Base-by-base conservation (phyloP, 176 grass and related monocot species). In the Raddia guianensis region DNA sequence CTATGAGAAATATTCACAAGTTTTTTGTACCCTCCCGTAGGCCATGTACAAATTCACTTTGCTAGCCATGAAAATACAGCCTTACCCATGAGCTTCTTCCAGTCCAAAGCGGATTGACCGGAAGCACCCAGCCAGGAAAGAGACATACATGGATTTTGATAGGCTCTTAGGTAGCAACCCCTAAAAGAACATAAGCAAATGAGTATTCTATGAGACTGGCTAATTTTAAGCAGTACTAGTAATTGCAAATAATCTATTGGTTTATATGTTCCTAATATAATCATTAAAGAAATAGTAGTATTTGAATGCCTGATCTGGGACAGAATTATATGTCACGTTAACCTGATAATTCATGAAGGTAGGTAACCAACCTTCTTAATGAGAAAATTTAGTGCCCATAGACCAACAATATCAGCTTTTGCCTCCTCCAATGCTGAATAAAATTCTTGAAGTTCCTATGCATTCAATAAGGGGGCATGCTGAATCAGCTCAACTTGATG, bases 351-450 rank as follows among this genome's bases (percentile, higher is more conserved):
- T 68, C 3, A 63, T 81, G 54, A 60, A 78, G 84, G 27, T 56
- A 66, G 84, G 27, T 56, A 66, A 83, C 71, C 79, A 7, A 97
- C 95, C 95, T 94, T 84, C 49, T 94, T 84, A 51, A 98, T 87
- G 75, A 98, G 90, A 79, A 92, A 98, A 74, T 98, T 98, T 21
- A 98, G 83, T 14, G 95, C 95, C 95, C 95, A 98, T 43, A 98
- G 92, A 58, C 92, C 95, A 76, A 98, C 95, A 85, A 98, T 98
- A 91, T 98, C 95, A 81, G 95, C 95, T 87, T 98, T 98, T 73
- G 95, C 92, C 84, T 98, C 95, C 86, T 98, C 95, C 85, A 98
- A 71, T 21, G 95, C 86, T 66, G 95, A 94, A 82, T 98, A 67
- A 47, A 89, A 57, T 81, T 98, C 90, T 91, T 98, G 95, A 44